phyloP scores from a whole-genome alignment of 352 stramenopile species.

The Globisporangium apiculatum region DNA sequence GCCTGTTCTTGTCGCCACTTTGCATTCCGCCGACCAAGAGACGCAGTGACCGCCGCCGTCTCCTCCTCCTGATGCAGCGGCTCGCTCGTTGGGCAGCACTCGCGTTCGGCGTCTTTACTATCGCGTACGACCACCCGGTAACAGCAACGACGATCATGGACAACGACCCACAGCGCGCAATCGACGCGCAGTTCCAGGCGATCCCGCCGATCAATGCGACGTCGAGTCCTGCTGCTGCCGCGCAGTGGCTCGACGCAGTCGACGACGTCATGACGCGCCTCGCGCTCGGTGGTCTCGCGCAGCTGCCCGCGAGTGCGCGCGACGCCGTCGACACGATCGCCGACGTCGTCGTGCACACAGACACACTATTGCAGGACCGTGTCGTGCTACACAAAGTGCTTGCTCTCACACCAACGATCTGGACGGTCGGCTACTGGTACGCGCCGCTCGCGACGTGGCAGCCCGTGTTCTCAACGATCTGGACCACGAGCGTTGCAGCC shows the following conservation, averaged over 20 bases:
- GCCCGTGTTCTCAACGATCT: slow-evolving; percentile 23
- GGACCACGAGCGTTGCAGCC: slow-evolving; percentile 15
- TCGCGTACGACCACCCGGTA: too few species aligned
- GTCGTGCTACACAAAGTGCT: slow-evolving; percentile 24
- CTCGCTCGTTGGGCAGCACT: too few species aligned
- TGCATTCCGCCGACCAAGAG: too few species aligned
- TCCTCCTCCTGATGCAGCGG: too few species aligned
- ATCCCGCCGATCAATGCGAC: slow-evolving; percentile 22
- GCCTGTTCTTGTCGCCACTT: too few species aligned
- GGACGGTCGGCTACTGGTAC: slow-evolving; percentile 52
- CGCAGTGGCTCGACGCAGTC: slow-evolving; percentile 28
- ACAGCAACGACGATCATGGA: not conserved
- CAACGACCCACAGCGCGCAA: slow-evolving; percentile 6
- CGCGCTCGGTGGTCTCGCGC: slow-evolving; percentile 27
- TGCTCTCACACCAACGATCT: slow-evolving; percentile 35
- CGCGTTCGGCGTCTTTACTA: too few species aligned
- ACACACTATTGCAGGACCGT: slow-evolving; percentile 18
- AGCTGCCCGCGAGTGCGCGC: slow-evolving; percentile 25
- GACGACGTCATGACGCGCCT: slow-evolving; percentile 38
- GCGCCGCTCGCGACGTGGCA: slow-evolving; percentile 27
- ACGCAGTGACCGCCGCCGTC: too few species aligned
- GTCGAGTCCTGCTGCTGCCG: slow-evolving; percentile 12
- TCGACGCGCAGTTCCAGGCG: slow-evolving; percentile 26
- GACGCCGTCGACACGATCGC: slow-evolving; percentile 29
- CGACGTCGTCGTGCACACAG: slow-evolving; percentile 15